A percentile compares a stretch with the other conserved stretches of the same genome.
phyloP scores from a whole-genome alignment of 148 eudicot genomes.

The Rhododendron henanense region DNA sequence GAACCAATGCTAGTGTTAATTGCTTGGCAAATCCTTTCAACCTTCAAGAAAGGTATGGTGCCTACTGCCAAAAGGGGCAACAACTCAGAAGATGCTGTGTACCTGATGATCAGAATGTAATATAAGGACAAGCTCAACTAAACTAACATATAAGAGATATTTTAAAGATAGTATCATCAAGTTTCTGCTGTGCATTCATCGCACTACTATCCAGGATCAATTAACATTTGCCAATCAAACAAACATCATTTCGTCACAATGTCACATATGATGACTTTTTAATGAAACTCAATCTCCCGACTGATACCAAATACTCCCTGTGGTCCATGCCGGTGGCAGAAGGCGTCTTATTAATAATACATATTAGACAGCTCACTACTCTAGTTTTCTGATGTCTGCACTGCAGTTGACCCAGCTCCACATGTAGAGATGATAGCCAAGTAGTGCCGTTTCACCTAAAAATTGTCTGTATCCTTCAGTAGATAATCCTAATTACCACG shows the following conservation, averaged over 20 bases:
- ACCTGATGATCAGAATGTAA: constrained; percentile 45
- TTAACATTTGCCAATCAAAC: background rate
- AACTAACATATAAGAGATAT: background rate
- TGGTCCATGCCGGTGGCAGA: background rate
- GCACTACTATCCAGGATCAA: background rate
- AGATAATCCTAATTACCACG: background rate
- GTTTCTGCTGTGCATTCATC: background rate
- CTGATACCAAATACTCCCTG: background rate
- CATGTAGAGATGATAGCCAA: background rate
- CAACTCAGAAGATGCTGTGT: constrained; percentile 92
- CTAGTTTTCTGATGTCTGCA: background rate
- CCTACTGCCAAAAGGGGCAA: constrained; percentile 90
- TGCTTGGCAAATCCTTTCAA: constrained; percentile 70
- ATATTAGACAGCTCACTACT: background rate
- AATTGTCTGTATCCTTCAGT: background rate
- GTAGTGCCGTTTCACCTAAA: background rate
- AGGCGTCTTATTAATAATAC: background rate
- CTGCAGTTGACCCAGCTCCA: background rate
- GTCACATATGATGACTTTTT: background rate
- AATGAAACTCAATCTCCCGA: background rate
- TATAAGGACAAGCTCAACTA: constrained; percentile 7
- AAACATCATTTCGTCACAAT: background rate
- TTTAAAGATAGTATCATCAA: background rate
- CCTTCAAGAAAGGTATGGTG: constrained; percentile 59
- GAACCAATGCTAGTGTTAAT: constrained; percentile 49